Conservation (phyloP, 257 asterid genomes). For the Salvia rosmarinus region DNA sequence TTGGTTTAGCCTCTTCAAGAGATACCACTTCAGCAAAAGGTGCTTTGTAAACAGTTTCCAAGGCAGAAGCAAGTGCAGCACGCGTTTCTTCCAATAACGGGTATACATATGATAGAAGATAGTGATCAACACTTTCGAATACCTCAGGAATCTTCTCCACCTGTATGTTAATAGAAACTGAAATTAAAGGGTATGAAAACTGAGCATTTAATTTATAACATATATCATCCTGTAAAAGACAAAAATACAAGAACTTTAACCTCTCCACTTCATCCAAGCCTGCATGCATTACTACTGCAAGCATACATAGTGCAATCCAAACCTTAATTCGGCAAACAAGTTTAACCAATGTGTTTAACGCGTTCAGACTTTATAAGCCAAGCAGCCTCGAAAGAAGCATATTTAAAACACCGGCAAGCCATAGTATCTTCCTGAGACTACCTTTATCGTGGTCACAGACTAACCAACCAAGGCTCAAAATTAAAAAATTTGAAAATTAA, state of each 20-base stretch:
- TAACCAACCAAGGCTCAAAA: too few species aligned
- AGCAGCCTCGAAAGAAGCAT: background rate
- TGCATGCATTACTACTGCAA: background rate
- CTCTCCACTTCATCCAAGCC: background rate
- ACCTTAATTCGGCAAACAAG: background rate
- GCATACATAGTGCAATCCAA: background rate
- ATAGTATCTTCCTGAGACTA: background rate
- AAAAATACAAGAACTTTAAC: background rate
- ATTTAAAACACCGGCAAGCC: background rate
- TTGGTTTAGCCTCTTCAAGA: background rate
- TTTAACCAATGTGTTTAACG: background rate
- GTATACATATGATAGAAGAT: conserved; percentile 45
- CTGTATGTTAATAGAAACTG: conserved; percentile 31
- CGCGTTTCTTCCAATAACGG: conserved; percentile 67
- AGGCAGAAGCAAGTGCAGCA: conserved; percentile 46
- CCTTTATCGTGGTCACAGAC: too few species aligned
- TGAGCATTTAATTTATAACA: background rate
- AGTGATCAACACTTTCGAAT: conserved; percentile 45
- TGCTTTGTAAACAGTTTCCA: conserved; percentile 44
- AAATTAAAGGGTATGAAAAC: background rate
- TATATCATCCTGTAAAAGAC: background rate
- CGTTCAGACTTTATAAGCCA: background rate
- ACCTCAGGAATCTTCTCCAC: conserved; percentile 52
- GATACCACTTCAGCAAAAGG: conserved; percentile 53
- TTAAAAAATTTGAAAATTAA: too few species aligned